A percentile compares a stretch with the other conserved stretches of the same genome.
Conservation (phyloP, 2,329 filamentous ascomycete species). For the Penicillium capsulatum region DNA sequence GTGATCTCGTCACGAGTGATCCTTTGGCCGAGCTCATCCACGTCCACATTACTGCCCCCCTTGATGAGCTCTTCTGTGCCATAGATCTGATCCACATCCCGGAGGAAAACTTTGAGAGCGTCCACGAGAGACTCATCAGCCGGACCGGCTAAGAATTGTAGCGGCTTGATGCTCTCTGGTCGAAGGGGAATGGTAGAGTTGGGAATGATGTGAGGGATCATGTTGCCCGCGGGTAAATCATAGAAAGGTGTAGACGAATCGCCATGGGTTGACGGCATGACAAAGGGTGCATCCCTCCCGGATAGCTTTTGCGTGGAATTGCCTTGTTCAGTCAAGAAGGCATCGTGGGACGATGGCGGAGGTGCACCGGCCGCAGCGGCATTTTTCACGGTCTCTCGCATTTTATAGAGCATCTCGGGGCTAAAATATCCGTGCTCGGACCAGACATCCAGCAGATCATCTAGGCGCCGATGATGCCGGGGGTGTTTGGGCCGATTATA, state of each 20-base stretch:
- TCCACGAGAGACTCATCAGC: conserved; percentile 62
- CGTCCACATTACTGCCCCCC: conserved; percentile 53
- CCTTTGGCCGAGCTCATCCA: conserved; percentile 72
- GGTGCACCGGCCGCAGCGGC: conserved; percentile 33
- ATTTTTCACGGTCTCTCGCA: conserved; percentile 57
- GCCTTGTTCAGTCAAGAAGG: conserved; percentile 19
- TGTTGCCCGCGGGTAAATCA: conserved; percentile 75
- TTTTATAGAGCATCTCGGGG: conserved; percentile 50
- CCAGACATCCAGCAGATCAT: conserved; percentile 66
- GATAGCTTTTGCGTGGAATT: conserved; percentile 45
- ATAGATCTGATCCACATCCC: conserved; percentile 67
- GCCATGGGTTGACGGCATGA: conserved; percentile 73
- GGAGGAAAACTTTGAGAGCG: conserved; percentile 66
- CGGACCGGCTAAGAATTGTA: conserved; percentile 65
- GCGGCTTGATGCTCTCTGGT: conserved; percentile 63
- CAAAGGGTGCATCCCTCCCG: conserved; percentile 55
- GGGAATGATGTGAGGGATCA: conserved; percentile 72
- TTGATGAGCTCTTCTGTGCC: conserved; percentile 48
- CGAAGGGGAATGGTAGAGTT: conserved; percentile 73
- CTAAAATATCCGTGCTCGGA: conserved; percentile 61
- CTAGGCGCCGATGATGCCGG: conserved; percentile 63
- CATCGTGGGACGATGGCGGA: conserved; percentile 25
- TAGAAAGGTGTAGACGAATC: conserved; percentile 70
- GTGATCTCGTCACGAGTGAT: conserved; percentile 63
- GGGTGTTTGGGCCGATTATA: conserved; percentile 55